Evolutionary conservation across 345 rosid species (phyloP).

Genomic region (Anastatica hierochuntica): DNA sequence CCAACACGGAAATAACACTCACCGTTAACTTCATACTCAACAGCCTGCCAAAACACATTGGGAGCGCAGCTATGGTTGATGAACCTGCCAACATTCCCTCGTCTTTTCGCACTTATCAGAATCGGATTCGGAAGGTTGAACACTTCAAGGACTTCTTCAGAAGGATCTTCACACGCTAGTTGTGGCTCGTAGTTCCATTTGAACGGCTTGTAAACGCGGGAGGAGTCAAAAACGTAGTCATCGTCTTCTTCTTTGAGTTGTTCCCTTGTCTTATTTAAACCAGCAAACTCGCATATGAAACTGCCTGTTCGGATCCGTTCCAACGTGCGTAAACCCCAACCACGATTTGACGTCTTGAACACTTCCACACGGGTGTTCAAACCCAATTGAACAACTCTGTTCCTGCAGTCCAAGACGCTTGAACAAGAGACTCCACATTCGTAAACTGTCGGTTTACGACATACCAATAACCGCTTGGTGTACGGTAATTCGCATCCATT

Average conservation of each 20-base stretch:
- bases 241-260: neutral
- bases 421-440: constrained; percentile 40
- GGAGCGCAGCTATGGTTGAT: constrained; percentile 67
- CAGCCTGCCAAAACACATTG: constrained; percentile 45
- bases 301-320: constrained; percentile 33
- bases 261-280: constrained; percentile 6
- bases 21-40: constrained; percentile 15
- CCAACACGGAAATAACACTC: constrained; percentile 20
- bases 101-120: constrained; percentile 38
- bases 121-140: constrained; percentile 32
- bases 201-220: constrained; percentile 18
- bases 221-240: constrained; percentile 47
- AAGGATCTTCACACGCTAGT: constrained; percentile 1
- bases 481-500: constrained; percentile 27
- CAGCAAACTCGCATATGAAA: constrained; percentile 41
- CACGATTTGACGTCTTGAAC: constrained; percentile 27
- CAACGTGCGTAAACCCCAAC: constrained; percentile 44
- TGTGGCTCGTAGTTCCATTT: constrained; percentile 18
- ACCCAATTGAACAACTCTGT: constrained; percentile 30
- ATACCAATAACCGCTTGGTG: constrained; percentile 2
- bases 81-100: constrained; percentile 71
- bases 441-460: constrained; percentile 17
- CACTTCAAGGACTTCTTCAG: constrained; percentile 15
- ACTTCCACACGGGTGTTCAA: constrained; percentile 33
- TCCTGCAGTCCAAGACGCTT: constrained; percentile 28